Evolutionary conservation across 2,329 filamentous ascomycete genomes (phyloP).

Genomic region (Mycogone perniciosa): DNA sequence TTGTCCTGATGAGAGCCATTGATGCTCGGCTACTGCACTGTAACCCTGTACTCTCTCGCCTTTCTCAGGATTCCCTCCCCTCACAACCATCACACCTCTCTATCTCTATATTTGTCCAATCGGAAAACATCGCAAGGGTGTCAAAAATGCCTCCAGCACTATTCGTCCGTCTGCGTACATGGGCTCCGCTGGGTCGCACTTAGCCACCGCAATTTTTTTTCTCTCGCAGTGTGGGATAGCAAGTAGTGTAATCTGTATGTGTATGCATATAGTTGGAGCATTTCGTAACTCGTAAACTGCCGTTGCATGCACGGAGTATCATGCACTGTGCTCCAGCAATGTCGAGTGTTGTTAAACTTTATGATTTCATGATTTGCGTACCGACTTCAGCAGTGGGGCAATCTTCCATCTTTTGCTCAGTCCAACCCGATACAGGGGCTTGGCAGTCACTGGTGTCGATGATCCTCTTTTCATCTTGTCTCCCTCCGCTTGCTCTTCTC

Average conservation of each 20-base stretch:
- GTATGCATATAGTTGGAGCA: not conserved
- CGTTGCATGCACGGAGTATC: not conserved
- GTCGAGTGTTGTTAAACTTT: not conserved
- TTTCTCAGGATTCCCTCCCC: not conserved
- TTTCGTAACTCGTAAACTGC: not conserved
- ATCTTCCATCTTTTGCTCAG: slow-evolving; percentile 46
- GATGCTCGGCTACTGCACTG: not conserved
- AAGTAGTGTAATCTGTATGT: not conserved
- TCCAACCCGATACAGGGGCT: slow-evolving; percentile 44
- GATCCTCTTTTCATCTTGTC: slow-evolving; percentile 10
- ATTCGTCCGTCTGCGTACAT: not conserved
- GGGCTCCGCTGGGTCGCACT: not conserved
- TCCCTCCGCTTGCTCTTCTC: slow-evolving; percentile 8
- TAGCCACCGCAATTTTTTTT: not conserved
- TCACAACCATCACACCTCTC: no score
- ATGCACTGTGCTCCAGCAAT: not conserved
- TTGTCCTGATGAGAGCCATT: no score
- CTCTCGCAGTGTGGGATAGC: not conserved
- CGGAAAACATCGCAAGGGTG: not conserved
- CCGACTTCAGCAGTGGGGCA: slow-evolving; percentile 44
- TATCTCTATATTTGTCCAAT: not conserved
- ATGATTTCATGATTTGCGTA: slow-evolving; percentile 33
- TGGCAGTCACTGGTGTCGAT: slow-evolving; percentile 20
- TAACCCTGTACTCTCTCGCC: not conserved
- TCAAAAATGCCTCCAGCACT: not conserved